Evolutionary conservation across 2,329 filamentous ascomycete genomes (phyloP), one percentile per base, ranked within the genome.

Genomic region (Calonectria honghensis): DNA sequence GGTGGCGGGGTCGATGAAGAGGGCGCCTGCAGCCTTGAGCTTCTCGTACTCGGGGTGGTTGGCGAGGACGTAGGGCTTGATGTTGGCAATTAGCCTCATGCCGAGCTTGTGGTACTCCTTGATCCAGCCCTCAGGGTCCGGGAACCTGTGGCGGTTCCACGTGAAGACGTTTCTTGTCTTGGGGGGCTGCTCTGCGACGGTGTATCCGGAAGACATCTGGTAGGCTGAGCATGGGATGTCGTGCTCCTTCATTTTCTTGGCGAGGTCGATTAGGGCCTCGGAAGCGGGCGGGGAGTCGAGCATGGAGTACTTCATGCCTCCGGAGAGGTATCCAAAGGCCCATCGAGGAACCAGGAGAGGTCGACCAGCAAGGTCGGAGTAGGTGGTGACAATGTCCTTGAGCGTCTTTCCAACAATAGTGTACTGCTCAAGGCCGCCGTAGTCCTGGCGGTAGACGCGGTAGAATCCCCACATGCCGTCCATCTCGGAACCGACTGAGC

Each of bases 391-490:
- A 0, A 95, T 90, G 2, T 94, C 93, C 73, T 90, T 88, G 5
- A 94, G 84, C 0, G 92, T 94, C 78, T 88, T 88, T 16, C 93
- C 93, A 1, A 94, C 88, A 63, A 95, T 90, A 29, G 92, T 86
- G 77, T 94, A 95, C 84, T 94, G 90, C 80, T 95, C 93, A 0
- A 95, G 86, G 0, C 94, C 94, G 29, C 94, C 93, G 76, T 93
- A 90, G 74, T 94, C 92, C 83, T 95, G 93, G 10, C 93, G 89
- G 79, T 94, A 94, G 27, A 94, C 92, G 82, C 95, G 95, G 89
- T 92, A 95, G 72, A 90, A 90, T 0, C 93, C 93, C 93, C 93
- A 95, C 85, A 95, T 90, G 35, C 93, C 93, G 80, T 95, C 94
- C 84, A 95, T 93, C 82, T 95, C 93, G 1, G 91, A 91, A 3